Conservation (phyloP, 768 basidiomycete species). For the Podaxis carcinomalis region DNA sequence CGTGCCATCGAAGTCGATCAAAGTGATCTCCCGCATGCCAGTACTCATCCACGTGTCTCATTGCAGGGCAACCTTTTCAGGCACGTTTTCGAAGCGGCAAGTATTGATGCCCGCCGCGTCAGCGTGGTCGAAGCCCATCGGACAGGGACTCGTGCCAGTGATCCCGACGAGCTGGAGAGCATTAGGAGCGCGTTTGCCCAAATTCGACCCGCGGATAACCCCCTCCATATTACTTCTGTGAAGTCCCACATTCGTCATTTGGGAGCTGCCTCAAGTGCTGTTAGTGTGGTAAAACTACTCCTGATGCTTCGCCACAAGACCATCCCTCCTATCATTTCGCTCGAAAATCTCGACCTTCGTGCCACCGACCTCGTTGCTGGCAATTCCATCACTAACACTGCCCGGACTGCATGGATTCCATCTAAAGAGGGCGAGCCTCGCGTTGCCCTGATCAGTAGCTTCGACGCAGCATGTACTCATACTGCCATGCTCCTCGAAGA, state of each 20-base stretch:
- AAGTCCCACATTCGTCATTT: constrained; percentile 75
- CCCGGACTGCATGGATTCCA: constrained; percentile 37
- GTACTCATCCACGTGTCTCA: constrained; percentile 65
- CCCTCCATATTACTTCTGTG: constrained; percentile 62
- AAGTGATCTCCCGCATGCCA: constrained; percentile 58
- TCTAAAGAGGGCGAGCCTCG: constrained; percentile 31
- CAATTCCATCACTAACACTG: constrained; percentile 43
- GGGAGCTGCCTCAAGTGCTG: constrained; percentile 72
- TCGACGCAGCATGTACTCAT: constrained; percentile 73
- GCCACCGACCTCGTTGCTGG: constrained; percentile 47
- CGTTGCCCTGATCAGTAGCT: constrained; percentile 66
- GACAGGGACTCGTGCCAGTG: constrained; percentile 70
- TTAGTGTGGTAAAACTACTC: constrained; percentile 65
- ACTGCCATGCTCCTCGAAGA: constrained; percentile 60
- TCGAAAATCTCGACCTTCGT: constrained; percentile 50
- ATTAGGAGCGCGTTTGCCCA: constrained; percentile 51
- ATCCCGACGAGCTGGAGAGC: constrained; percentile 60
- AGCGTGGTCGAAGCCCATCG: constrained; percentile 73
- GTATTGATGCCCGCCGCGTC: constrained; percentile 41
- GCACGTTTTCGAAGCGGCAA: constrained; percentile 39
- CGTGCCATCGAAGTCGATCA: constrained; percentile 70
- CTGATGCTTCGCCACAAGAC: constrained; percentile 56
- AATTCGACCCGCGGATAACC: constrained; percentile 37
- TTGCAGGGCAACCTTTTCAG: constrained; percentile 57
- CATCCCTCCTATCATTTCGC: constrained; percentile 60